A percentile compares a stretch with the other conserved stretches of the same genome.
These are phyloP conservation scores for Dendrobium catenatum DNA, from an alignment of 106 monocot genomes.

Conservation along the genomic window DNA sequence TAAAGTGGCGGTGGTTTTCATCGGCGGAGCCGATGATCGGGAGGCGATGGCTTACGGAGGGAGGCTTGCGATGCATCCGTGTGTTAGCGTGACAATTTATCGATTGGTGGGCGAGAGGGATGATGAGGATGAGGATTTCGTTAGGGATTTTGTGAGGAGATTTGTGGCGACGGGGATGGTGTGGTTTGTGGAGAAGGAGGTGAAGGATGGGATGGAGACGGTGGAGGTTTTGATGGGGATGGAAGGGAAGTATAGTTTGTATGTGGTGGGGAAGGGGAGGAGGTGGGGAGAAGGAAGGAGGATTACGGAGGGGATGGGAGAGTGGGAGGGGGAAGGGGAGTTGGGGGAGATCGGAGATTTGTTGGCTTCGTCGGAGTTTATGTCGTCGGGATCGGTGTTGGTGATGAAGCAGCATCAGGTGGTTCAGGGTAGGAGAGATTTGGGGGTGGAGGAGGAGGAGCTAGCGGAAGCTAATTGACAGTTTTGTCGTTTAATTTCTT, in stretches of 20 bases:
- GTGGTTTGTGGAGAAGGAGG: slow-evolving; percentile 1
- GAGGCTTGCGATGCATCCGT: slow-evolving; percentile 8
- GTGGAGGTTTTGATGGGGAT: background rate
- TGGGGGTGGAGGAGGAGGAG: no score
- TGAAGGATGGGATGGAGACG: background rate
- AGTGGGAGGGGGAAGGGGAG: slow-evolving; percentile 1
- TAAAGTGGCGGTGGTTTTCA: slow-evolving; percentile 5
- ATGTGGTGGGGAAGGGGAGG: slow-evolving; percentile 14
- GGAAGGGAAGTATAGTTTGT: slow-evolving; percentile 11
- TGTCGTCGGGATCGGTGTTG: slow-evolving; percentile 5
- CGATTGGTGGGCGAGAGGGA: slow-evolving; percentile 3
- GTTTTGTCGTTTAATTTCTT: no score
- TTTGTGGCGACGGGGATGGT: slow-evolving; percentile 5
- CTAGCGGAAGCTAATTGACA: no score
- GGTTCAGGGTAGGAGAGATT: background rate
- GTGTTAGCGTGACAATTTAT: slow-evolving; percentile 7
- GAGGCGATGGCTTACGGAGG: slow-evolving; percentile 11
- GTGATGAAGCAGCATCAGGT: slow-evolving; percentile 18
- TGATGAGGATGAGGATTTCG: slow-evolving; percentile 4
- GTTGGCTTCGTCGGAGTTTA: slow-evolving; percentile 20
- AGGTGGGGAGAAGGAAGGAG: background rate
- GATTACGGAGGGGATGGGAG: background rate
- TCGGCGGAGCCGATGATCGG: slow-evolving; percentile 15
- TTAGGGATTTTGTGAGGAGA: slow-evolving; percentile 2
- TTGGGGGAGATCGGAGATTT: slow-evolving; percentile 17